Conservation (phyloP, 2,329 filamentous ascomycete species). For the Neofusicoccum kwambonambiense region DNA sequence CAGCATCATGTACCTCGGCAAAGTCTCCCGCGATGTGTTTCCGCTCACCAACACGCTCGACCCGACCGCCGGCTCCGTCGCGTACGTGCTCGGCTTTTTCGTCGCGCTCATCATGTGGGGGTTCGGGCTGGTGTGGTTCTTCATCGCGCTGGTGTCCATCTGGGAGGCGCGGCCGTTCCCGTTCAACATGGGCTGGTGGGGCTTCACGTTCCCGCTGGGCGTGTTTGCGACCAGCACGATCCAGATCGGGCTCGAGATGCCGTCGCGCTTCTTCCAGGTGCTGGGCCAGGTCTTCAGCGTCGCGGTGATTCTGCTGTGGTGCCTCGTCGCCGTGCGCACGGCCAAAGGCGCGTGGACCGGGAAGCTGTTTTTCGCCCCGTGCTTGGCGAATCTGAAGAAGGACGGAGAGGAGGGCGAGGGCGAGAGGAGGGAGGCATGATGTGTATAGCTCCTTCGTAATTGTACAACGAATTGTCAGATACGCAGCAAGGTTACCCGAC, state of each 20-base stretch:
- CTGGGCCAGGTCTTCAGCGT: constrained; percentile 47
- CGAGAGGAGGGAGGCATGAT: constrained; percentile 3
- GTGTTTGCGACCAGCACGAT: constrained; percentile 49
- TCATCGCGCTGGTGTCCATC: constrained; percentile 48
- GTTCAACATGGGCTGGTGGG: constrained; percentile 61
- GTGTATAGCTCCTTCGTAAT: neutral
- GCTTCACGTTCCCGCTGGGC: constrained; percentile 55
- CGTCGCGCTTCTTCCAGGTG: constrained; percentile 51
- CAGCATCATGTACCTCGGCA: constrained; percentile 42
- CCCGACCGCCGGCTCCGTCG: constrained; percentile 45
- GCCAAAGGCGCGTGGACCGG: constrained; percentile 45
- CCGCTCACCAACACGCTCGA: constrained; percentile 32
- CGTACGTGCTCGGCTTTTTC: constrained; percentile 57
- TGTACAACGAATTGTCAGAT: neutral
- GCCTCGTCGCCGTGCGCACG: constrained; percentile 48
- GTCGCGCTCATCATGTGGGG: constrained; percentile 53
- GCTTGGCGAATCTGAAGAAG: constrained; percentile 32
- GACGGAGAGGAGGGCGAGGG: constrained; percentile 5
- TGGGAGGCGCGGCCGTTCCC: constrained; percentile 41
- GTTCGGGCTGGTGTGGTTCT: constrained; percentile 51
- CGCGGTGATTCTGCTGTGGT: constrained; percentile 51
- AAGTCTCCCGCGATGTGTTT: constrained; percentile 40
- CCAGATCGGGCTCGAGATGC: constrained; percentile 47
- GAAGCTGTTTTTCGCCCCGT: constrained; percentile 52
- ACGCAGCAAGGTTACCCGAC: neutral